A percentile compares a stretch with the other conserved stretches of the same genome.
Evolutionary conservation across 768 basidiomycete species (phyloP).

Genomic region (Dacryopinax primogenitus): DNA sequence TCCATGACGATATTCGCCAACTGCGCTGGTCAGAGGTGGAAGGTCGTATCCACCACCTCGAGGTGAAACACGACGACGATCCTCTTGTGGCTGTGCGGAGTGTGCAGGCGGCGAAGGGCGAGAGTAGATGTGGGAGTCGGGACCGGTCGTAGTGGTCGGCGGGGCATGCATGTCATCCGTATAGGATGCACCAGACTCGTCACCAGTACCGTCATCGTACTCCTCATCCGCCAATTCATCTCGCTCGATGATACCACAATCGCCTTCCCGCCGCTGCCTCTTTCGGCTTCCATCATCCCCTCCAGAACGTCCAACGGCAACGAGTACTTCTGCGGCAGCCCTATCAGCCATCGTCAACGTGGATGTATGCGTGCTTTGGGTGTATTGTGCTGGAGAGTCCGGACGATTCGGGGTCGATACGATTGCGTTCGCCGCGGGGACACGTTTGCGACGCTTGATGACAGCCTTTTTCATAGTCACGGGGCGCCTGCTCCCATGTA

Average conservation of each 20-base stretch:
- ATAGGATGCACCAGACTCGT: constrained; percentile 1
- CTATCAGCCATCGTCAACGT: constrained; percentile 50
- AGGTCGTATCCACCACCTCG: constrained; percentile 43
- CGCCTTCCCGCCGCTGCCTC: constrained; percentile 9
- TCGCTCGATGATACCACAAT: background rate
- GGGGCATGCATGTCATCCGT: background rate
- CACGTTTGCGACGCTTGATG: constrained; percentile 95
- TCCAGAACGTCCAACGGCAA: constrained; percentile 53
- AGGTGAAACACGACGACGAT: background rate
- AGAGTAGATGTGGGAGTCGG: background rate
- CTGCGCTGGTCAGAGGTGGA: constrained; percentile 35
- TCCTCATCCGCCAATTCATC: constrained; percentile 13
- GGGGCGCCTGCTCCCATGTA: constrained; percentile 92
- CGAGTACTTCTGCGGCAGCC: constrained; percentile 78
- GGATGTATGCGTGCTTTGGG: background rate
- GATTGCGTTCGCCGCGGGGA: constrained; percentile 60
- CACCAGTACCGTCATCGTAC: background rate
- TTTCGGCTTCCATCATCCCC: constrained; percentile 15
- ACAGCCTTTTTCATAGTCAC: constrained; percentile 99
- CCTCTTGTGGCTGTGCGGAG: background rate
- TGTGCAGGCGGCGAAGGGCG: background rate
- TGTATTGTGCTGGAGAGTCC: constrained; percentile 7
- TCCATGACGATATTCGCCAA: background rate
- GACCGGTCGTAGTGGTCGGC: background rate
- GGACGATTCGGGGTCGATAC: constrained; percentile 22